phyloP scores from a whole-genome alignment of 257 asterid genomes.

The Solanum commersonii region DNA sequence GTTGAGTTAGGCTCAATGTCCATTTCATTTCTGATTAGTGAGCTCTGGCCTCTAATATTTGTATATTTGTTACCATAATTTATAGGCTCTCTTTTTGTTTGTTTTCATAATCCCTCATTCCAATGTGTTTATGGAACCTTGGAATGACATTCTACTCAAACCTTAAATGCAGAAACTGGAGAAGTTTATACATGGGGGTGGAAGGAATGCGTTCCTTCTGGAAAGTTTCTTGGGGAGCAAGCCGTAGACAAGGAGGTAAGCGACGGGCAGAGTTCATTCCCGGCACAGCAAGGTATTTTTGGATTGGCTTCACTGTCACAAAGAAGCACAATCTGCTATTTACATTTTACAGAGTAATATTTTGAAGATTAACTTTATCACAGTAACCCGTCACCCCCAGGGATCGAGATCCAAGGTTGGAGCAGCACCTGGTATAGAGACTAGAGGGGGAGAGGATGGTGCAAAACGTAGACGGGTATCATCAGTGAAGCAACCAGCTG shows the following conservation, averaged over 20 bases:
- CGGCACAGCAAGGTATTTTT: conserved; percentile 56
- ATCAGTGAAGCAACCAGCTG: conserved; percentile 62
- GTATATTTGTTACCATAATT: background rate
- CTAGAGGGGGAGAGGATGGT: conserved; percentile 66
- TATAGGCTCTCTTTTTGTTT: background rate
- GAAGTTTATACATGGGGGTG: conserved; percentile 99
- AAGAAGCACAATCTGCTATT: conserved; percentile 15
- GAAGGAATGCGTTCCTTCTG: conserved; percentile 98
- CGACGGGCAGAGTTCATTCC: conserved; percentile 38
- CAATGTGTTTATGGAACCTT: background rate
- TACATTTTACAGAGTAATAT: conserved; percentile 27
- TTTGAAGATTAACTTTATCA: conserved; percentile 33
- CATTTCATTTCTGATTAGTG: background rate
- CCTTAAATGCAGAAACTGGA: conserved; percentile 51
- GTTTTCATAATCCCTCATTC: background rate
- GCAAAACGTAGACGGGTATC: conserved; percentile 75
- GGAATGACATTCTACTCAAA: conserved; percentile 1
- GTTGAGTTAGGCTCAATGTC: background rate
- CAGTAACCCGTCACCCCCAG: conserved; percentile 78
- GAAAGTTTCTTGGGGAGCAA: conserved; percentile 58
- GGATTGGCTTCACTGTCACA: conserved; percentile 14
- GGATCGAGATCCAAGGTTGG: conserved; percentile 55
- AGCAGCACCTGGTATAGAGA: conserved; percentile 26
- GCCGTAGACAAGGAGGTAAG: conserved; percentile 46
- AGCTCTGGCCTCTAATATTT: background rate